Percentiles rank a stretch among this genome's conserved stretches.
These are phyloP conservation scores for Sporothrix phasma DNA, from an alignment of 2,329 filamentous ascomycete genomes.

Conservation along the genomic window DNA sequence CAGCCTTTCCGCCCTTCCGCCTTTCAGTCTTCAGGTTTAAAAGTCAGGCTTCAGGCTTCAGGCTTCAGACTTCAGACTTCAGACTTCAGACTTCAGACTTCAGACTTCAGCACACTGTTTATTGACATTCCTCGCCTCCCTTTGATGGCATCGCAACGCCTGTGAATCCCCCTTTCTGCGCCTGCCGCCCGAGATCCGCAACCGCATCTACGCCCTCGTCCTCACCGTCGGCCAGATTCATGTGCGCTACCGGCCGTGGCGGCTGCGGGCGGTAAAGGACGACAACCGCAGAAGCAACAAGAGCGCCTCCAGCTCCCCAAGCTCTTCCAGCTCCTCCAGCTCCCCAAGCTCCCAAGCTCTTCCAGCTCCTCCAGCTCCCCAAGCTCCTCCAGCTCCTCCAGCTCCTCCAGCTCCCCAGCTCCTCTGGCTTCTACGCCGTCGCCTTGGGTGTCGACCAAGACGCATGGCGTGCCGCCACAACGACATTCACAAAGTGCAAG, in stretches of 20 bases:
- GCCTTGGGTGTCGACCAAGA: slow-evolving; percentile 23
- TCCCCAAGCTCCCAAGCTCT: slow-evolving; percentile 25
- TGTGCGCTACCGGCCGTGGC: slow-evolving; percentile 25
- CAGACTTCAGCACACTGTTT: too few species aligned
- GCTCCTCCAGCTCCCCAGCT: not conserved
- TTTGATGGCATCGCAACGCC: slow-evolving; percentile 24
- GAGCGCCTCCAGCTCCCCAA: not conserved
- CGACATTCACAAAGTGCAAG: not conserved
- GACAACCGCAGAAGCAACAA: not conserved
- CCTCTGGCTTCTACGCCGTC: slow-evolving; percentile 24
- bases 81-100: too few species aligned
- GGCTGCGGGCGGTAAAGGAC: slow-evolving; percentile 14
- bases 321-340: not conserved
- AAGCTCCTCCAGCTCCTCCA: too few species aligned
- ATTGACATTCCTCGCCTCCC: not conserved
- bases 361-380: not conserved
- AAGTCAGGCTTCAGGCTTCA: too few species aligned
- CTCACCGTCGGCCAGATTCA: slow-evolving; percentile 27
- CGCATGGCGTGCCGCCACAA: slow-evolving; percentile 21
- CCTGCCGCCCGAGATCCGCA: slow-evolving; percentile 27
- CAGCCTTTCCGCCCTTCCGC: too few species aligned
- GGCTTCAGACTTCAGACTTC: too few species aligned
- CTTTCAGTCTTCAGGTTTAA: too few species aligned
- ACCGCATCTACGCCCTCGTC: slow-evolving; percentile 28
- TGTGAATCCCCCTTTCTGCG: slow-evolving; percentile 24